Evolutionary conservation across 192 early-diverging fungal genomes (phyloP).

Genomic region (Coemansia sp.): DNA sequence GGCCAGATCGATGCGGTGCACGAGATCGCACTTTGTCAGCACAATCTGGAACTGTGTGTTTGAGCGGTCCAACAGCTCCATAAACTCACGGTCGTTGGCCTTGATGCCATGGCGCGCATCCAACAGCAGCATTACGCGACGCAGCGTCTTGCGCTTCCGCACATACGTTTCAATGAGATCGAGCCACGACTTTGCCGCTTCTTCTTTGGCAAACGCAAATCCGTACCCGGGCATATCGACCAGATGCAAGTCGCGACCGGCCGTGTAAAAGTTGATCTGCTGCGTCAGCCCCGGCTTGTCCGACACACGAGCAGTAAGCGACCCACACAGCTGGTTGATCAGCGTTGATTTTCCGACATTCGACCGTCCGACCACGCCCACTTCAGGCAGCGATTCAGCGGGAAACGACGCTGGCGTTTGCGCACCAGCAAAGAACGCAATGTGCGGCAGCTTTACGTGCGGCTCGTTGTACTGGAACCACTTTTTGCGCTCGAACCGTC

Average conservation of each 20-base stretch:
- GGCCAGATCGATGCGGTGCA: slow-evolving; percentile 62
- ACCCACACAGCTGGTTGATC: slow-evolving; percentile 65
- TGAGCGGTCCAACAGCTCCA: slow-evolving; percentile 41
- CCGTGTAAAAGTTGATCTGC: slow-evolving; percentile 78
- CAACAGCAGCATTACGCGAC: slow-evolving; percentile 69
- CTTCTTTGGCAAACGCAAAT: slow-evolving; percentile 75
- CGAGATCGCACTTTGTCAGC: slow-evolving; percentile 73
- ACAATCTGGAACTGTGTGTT: slow-evolving; percentile 49
- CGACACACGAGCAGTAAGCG: slow-evolving; percentile 62
- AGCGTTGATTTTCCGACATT: slow-evolving; percentile 83
- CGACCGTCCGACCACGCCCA: slow-evolving; percentile 62
- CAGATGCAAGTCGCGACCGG: slow-evolving; percentile 60
- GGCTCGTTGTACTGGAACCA: slow-evolving; percentile 52
- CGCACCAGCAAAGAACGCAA: slow-evolving; percentile 53
- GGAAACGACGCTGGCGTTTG: slow-evolving; percentile 45
- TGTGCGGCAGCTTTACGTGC: slow-evolving; percentile 39
- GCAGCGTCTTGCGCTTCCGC: slow-evolving; percentile 55
- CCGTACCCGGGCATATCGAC: slow-evolving; percentile 85
- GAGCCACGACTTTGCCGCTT: slow-evolving; percentile 55
- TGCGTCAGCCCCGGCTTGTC: slow-evolving; percentile 76
- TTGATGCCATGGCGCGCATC: slow-evolving; percentile 73
- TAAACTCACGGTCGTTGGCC: slow-evolving; percentile 47
- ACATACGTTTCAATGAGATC: slow-evolving; percentile 71
- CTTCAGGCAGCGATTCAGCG: slow-evolving; percentile 35
- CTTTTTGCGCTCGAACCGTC: slow-evolving; percentile 44